phyloP scores from a whole-genome alignment of 306 rosid species.

The Trifolium fragiferum region DNA sequence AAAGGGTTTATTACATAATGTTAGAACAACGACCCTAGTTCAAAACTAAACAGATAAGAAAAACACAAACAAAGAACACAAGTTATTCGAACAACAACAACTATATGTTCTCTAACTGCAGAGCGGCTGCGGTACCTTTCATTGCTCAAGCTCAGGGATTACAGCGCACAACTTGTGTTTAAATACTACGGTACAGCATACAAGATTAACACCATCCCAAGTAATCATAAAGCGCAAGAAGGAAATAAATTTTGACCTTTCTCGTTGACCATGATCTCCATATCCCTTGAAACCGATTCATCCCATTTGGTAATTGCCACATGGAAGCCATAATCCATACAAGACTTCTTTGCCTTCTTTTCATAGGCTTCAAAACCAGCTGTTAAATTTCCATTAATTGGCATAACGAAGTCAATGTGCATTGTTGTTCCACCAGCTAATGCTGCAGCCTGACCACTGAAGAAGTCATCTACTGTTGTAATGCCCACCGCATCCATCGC shows the following conservation, averaged over 20 bases:
- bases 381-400: slow-evolving; percentile 66
- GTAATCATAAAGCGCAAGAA: neutral
- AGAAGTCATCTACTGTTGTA: slow-evolving; percentile 76
- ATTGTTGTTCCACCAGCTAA: slow-evolving; percentile 97
- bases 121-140: slow-evolving; percentile 29
- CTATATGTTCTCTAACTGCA: too few relatives aligned
- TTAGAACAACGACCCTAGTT: neutral
- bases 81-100: too few relatives aligned
- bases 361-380: slow-evolving; percentile 82
- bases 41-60: neutral
- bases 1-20: neutral
- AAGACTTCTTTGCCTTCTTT: slow-evolving; percentile 71
- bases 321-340: slow-evolving; percentile 97
- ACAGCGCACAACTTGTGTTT: too few relatives aligned
- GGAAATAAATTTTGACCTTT: slow-evolving; percentile 64
- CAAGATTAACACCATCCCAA: too few relatives aligned
- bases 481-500: slow-evolving; percentile 61
- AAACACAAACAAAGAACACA: neutral
- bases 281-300: slow-evolving; percentile 71
- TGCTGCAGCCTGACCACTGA: slow-evolving; percentile 95
- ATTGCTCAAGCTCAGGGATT: too few relatives aligned
- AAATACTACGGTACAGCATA: too few relatives aligned
- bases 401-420: slow-evolving; percentile 91
- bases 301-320: slow-evolving; percentile 94
- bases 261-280: slow-evolving; percentile 84